Percentiles rank a stretch among this genome's conserved stretches.
Evolutionary conservation across 2,329 filamentous ascomycete genomes (phyloP).

Genomic region (Ophiostoma australiae): DNA sequence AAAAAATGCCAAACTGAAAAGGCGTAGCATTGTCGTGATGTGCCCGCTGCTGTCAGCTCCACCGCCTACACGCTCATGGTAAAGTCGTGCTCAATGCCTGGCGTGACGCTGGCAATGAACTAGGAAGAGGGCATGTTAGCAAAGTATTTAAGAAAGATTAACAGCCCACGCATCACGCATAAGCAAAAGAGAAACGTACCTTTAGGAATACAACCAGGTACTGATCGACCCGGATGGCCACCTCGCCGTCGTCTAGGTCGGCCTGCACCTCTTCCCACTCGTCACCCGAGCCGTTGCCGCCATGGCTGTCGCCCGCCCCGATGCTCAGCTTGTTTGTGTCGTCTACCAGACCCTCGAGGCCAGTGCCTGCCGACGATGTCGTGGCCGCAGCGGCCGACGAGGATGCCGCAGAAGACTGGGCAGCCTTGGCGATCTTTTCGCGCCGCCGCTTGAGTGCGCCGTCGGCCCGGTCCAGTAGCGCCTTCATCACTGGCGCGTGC

Average conservation of each 20-base stretch:
- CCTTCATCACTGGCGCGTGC: slow-evolving; percentile 97
- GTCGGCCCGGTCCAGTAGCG: slow-evolving; percentile 88
- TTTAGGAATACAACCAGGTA: slow-evolving; percentile 84
- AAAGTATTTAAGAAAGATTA: background rate
- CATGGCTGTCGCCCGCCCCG: slow-evolving; percentile 7
- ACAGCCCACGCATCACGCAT: background rate
- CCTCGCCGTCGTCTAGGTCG: slow-evolving; percentile 63
- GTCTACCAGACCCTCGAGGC: slow-evolving; percentile 25
- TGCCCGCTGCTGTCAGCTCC: background rate
- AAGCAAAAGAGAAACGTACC: slow-evolving; percentile 43
- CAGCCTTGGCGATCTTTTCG: slow-evolving; percentile 67
- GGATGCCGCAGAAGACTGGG: slow-evolving; percentile 37
- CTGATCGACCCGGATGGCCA: slow-evolving; percentile 81
- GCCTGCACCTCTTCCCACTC: slow-evolving; percentile 64
- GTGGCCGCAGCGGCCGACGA: background rate
- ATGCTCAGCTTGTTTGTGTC: slow-evolving; percentile 18
- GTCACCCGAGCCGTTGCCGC: slow-evolving; percentile 47
- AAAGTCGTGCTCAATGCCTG: slow-evolving; percentile 25
- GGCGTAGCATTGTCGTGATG: background rate
- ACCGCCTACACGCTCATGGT: slow-evolving; percentile 24
- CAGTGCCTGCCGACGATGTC: slow-evolving; percentile 40
- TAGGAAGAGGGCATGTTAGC: background rate
- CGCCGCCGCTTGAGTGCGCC: slow-evolving; percentile 83
- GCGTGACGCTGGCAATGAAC: slow-evolving; percentile 26
- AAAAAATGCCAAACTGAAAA: background rate